phyloP scores from a whole-genome alignment of 257 asterid species.

The Asclepias syriaca region DNA sequence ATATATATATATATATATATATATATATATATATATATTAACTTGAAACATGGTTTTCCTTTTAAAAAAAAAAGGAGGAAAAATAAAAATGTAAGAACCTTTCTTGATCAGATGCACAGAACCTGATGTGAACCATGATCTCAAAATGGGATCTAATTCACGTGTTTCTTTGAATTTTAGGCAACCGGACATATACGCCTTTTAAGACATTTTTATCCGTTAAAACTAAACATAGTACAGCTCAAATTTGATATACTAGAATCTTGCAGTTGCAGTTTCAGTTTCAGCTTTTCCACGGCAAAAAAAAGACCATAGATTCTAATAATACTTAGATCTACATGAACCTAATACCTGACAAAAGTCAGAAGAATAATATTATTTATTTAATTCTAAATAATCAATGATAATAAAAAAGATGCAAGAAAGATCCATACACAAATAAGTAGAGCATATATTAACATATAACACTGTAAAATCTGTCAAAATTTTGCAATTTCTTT shows the following conservation, averaged over 20 bases:
- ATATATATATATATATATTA: no score
- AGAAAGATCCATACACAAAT: background rate
- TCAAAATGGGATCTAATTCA: background rate
- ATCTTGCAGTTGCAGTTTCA: background rate
- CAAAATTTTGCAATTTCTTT: background rate
- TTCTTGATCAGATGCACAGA: background rate
- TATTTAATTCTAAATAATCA: no score
- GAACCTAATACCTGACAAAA: no score
- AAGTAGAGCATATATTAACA: background rate
- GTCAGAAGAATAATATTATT: no score
- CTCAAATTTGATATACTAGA: background rate
- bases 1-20: no score
- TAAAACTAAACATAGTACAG: no score
- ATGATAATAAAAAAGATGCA: no score
- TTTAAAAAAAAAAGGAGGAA: no score
- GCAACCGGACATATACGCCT: background rate
- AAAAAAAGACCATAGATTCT: background rate
- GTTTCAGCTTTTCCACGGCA: background rate
- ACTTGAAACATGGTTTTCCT: no score
- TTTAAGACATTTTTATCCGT: background rate
- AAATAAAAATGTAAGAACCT: background rate
- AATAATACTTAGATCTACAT: background rate
- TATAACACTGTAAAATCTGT: background rate
- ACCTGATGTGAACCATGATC: background rate
- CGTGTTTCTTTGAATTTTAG: background rate